Evolutionary conservation across 129 eudicot genomes (phyloP).

Genomic region (Flaveria trinervia): DNA sequence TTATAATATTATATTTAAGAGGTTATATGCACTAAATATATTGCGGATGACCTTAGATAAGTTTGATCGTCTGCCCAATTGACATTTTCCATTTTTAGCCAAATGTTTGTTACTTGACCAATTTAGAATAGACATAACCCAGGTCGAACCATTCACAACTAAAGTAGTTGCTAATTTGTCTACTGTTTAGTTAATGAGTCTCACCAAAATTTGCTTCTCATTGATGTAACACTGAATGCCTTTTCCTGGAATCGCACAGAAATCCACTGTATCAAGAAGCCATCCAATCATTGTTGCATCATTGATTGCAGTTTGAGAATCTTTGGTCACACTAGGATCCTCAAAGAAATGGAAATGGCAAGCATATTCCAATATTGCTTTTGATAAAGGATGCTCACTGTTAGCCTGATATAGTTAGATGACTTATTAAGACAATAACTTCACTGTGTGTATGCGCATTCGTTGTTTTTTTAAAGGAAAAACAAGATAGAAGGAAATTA

Average conservation of each 20-base stretch:
- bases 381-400: conserved; percentile 93
- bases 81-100: conserved; percentile 8
- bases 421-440: neutral
- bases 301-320: conserved; percentile 28
- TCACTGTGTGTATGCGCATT: neutral
- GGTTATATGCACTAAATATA: neutral
- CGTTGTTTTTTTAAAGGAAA: neutral
- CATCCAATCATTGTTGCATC: conserved; percentile 55
- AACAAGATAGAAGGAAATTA: neutral
- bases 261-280: conserved; percentile 74
- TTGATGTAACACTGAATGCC: conserved; percentile 71
- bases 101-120: neutral
- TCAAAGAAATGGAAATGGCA: conserved; percentile 90
- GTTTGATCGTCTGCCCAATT: conserved; percentile 1
- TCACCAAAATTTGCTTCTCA: conserved; percentile 68
- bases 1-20: neutral
- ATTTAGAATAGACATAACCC: neutral
- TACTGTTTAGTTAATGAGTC: conserved; percentile 25
- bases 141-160: neutral
- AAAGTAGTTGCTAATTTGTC: neutral
- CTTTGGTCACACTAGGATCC: conserved; percentile 45
- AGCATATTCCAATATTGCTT: conserved; percentile 79
- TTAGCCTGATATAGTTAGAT: conserved; percentile 51
- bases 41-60: neutral
- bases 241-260: conserved; percentile 79